Percentiles rank a stretch among this genome's conserved stretches.
Conservation (phyloP, 2,329 filamentous ascomycete genomes). For the Botryotinia narcissicola region DNA sequence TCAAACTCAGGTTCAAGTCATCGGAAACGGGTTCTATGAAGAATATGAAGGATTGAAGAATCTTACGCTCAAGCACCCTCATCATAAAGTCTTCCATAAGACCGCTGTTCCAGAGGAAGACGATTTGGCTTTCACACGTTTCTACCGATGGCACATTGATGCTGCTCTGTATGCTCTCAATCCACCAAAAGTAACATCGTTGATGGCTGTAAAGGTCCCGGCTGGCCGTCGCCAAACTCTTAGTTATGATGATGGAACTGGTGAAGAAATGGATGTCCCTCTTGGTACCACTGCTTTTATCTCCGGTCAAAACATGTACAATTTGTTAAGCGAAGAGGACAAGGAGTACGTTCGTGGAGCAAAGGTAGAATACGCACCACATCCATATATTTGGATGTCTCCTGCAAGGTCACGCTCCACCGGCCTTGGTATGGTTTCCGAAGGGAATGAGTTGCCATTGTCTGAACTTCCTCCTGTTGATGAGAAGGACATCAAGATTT, state of each 20-base stretch:
- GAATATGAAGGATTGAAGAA: conserved; percentile 70
- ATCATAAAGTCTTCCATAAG: conserved; percentile 74
- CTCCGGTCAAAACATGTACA: conserved; percentile 68
- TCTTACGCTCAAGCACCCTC: conserved; percentile 68
- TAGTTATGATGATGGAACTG: conserved; percentile 69
- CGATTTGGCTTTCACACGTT: conserved; percentile 56
- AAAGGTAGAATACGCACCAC: conserved; percentile 71
- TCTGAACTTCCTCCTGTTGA: conserved; percentile 64
- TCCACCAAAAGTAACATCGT: conserved; percentile 69
- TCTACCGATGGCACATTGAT: conserved; percentile 81
- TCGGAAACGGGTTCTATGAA: conserved; percentile 69
- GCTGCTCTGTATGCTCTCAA: conserved; percentile 72
- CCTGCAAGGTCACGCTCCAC: conserved; percentile 62
- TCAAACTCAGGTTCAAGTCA: conserved; percentile 77
- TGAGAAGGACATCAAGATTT: conserved; percentile 62
- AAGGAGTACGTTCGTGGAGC: conserved; percentile 65
- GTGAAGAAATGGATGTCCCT: conserved; percentile 64
- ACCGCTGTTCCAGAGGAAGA: conserved; percentile 60
- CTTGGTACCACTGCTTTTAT: conserved; percentile 76
- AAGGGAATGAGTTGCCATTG: conserved; percentile 59
- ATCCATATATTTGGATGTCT: conserved; percentile 83
- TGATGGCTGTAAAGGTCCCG: conserved; percentile 73
- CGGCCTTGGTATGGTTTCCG: conserved; percentile 69
- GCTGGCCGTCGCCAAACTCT: conserved; percentile 63
- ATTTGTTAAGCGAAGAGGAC: conserved; percentile 61